Base-by-base conservation (phyloP, 768 basidiomycete species). In the Russula sp. region DNA sequence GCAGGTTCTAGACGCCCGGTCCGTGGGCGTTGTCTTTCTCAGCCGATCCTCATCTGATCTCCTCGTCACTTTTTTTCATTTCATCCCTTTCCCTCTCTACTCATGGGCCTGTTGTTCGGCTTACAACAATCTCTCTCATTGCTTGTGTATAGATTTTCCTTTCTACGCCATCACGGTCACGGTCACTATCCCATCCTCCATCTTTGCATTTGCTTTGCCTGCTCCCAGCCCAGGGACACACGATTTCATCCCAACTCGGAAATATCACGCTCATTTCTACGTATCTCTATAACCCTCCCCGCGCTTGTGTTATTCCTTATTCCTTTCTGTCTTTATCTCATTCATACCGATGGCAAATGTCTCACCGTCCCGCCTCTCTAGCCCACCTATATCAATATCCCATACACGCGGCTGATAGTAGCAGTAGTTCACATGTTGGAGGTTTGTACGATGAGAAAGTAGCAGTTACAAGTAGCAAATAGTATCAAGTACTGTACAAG, bases 1-100 rank as follows among this genome's bases (percentile, higher is more conserved):
- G 34, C 55, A 59, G 73, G 71, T 68, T 55, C 64, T 47, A 78
- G 76, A 75, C 72, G 74, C 54, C 71, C 73, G 20, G 75, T 57
- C 66, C 31, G 10, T 37, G 48, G 40, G 27, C 31, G 18, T 9
- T 45, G 18, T 32, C 32, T 13, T 20, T 27, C 22, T 13, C 4
- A 22, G 27, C 27, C 22, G 18, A 4, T 4, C 31, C 32, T 31
- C n/a, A 5, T 40, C 45, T 44, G 52, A 40, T 51, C 39, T 27
- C 22, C 14, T n/a, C 59, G 35, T 53, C 55, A 39, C 56, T 50
- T 52, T 52, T 44, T 20, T 6, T 13, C 16, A 11, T 48, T 44
- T 53, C 60, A 56, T 52, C 35, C 61, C 47, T 62, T 27, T 57
- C 55, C 10, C 42, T 39, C 42, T 55, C 35, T 54, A 49, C 56